Conservation (phyloP, 2,329 filamentous ascomycete species). For the Sclerotinia borealis region DNA sequence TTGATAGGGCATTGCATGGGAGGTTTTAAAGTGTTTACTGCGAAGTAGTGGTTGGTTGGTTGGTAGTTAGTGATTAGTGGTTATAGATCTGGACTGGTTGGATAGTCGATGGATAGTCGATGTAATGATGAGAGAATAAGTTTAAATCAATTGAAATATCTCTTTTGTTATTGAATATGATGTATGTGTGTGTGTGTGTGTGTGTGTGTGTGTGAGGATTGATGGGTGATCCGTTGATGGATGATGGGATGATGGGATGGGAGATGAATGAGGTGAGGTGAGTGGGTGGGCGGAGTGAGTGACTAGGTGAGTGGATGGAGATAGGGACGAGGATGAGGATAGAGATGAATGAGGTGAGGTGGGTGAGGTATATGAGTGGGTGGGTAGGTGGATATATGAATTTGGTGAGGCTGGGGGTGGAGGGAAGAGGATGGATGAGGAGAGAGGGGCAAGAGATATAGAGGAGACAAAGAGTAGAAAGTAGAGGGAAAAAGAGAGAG, state of each 20-base stretch:
- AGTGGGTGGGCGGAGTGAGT: too few species aligned
- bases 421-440: too few species aligned
- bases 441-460: too few species aligned
- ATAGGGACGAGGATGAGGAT: too few species aligned
- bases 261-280: neutral
- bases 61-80: neutral
- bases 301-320: too few species aligned
- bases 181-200: neutral
- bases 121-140: conserved; percentile 7
- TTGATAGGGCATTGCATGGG: neutral
- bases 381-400: too few species aligned
- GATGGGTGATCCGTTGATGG: neutral
- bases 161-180: neutral
- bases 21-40: neutral
- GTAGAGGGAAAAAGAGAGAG: too few species aligned
- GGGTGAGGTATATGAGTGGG: too few species aligned
- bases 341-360: too few species aligned
- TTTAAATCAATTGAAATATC: neutral
- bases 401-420: too few species aligned
- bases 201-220: neutral
- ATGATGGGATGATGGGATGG: neutral
- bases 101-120: neutral
- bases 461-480: too few species aligned
- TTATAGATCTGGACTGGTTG: conserved; percentile 1
- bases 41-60: neutral